phyloP scores from a whole-genome alignment of 257 asterid species.

The Echium plantagineum region DNA sequence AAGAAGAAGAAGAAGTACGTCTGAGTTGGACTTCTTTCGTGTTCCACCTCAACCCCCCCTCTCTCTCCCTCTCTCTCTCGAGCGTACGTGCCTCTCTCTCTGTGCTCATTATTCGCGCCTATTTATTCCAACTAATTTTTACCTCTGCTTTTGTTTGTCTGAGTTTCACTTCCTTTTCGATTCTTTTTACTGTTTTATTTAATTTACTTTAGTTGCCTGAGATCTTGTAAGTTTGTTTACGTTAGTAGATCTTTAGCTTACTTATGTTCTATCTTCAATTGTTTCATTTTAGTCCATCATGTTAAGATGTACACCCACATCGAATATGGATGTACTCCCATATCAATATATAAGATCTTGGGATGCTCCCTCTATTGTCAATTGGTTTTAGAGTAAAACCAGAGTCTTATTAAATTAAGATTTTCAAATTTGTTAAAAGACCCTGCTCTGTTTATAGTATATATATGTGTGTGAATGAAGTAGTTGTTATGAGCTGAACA shows the following conservation, averaged over 20 bases:
- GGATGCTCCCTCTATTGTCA: no score
- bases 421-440: neutral
- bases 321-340: no score
- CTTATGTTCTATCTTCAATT: no score
- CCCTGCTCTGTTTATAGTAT: neutral
- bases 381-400: no score
- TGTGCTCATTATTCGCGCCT: neutral
- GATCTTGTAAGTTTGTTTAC: slow-evolving; percentile 1
- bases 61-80: slow-evolving; percentile 5
- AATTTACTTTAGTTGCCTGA: slow-evolving; percentile 3
- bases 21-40: slow-evolving; percentile 22
- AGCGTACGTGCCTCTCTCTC: neutral
- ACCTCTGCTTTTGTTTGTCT: no score
- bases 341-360: no score
- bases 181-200: neutral
- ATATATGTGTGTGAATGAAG: neutral
- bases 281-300: neutral
- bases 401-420: no score
- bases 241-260: neutral
- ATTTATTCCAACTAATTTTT: neutral
- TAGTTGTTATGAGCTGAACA: neutral
- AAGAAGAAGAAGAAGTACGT: slow-evolving; percentile 4
- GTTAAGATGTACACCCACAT: no score
- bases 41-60: slow-evolving; percentile 23
- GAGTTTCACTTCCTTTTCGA: neutral